phyloP scores from a whole-genome alignment of 2,329 filamentous ascomycete genomes.

The Ambrosiella xylebori region DNA sequence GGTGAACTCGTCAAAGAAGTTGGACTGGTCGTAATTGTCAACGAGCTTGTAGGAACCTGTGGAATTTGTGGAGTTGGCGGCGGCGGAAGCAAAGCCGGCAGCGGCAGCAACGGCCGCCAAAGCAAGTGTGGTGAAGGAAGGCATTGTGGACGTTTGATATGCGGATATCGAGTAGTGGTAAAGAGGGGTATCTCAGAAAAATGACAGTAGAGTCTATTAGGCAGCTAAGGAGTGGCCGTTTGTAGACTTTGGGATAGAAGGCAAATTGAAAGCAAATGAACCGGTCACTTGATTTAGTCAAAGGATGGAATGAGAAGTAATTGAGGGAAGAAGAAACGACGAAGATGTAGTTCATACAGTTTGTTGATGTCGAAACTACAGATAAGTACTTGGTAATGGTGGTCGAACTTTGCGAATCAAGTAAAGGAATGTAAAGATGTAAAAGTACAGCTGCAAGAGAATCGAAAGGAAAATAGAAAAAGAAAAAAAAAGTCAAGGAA shows the following conservation, averaged over 20 bases:
- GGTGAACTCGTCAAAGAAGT: constrained; percentile 39
- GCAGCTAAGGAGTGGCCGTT: not conserved
- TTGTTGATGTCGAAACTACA: too few species aligned
- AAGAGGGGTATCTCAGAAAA: not conserved
- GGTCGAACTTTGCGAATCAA: not conserved
- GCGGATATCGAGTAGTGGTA: not conserved
- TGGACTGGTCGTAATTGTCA: constrained; percentile 31
- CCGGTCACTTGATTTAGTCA: not conserved
- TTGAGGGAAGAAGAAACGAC: not conserved
- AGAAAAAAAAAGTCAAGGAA: constrained; percentile 3
- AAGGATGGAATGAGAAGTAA: not conserved
- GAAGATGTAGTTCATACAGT: not conserved
- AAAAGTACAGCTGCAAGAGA: not conserved
- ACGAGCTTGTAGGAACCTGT: constrained; percentile 27
- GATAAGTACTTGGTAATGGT: not conserved
- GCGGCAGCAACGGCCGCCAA: not conserved
- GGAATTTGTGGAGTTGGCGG: not conserved
- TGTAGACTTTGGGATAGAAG: not conserved
- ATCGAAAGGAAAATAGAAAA: not conserved
- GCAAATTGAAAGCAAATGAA: not conserved
- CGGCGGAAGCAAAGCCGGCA: not conserved
- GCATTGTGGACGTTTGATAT: constrained; percentile 3
- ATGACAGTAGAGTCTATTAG: not conserved
- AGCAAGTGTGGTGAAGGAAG: constrained; percentile 5
- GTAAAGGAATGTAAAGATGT: not conserved